A percentile compares a stretch with the other conserved stretches of the same genome.
Evolutionary conservation across 2,329 filamentous ascomycete species (phyloP).

Genomic region (Scytalidium lignicola): DNA sequence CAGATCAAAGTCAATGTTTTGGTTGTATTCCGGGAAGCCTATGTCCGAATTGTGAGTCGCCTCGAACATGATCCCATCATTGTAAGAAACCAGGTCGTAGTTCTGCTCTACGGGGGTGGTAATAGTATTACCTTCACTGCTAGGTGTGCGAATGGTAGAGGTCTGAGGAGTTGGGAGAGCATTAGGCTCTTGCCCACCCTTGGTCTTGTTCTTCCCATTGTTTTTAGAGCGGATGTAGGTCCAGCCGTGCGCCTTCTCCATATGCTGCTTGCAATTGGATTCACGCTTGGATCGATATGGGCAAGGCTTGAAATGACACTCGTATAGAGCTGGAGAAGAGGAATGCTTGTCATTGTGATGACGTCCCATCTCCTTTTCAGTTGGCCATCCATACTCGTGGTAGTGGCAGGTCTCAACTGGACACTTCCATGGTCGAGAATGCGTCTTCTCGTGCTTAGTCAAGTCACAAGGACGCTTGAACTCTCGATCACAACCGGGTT

Average conservation of each 20-base stretch:
- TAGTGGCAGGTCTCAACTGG: constrained; percentile 80
- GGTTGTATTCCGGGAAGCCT: constrained; percentile 19
- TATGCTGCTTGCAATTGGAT: constrained; percentile 97
- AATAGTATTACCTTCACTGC: constrained; percentile 36
- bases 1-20: constrained; percentile 8
- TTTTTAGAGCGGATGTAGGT: constrained; percentile 89
- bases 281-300: constrained; percentile 93
- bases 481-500: constrained; percentile 76
- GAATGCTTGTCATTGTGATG: constrained; percentile 97
- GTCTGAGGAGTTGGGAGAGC: constrained; percentile 55
- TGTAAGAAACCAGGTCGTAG: background rate
- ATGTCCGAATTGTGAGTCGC: background rate
- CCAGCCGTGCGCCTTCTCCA: constrained; percentile 95
- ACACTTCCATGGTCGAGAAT: constrained; percentile 96
- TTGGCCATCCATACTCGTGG: constrained; percentile 85
- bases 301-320: constrained; percentile 79
- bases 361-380: constrained; percentile 94
- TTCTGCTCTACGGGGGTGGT: constrained; percentile 19
- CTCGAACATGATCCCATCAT: background rate
- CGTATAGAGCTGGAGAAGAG: constrained; percentile 69
- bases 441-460: constrained; percentile 97
- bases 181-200: constrained; percentile 37
- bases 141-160: constrained; percentile 52
- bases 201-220: constrained; percentile 59
- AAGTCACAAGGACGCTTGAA: constrained; percentile 97